Percentiles rank a stretch among this genome's conserved stretches.
Conservation (phyloP, 306 rosid species). For the Acacia acuminata region DNA sequence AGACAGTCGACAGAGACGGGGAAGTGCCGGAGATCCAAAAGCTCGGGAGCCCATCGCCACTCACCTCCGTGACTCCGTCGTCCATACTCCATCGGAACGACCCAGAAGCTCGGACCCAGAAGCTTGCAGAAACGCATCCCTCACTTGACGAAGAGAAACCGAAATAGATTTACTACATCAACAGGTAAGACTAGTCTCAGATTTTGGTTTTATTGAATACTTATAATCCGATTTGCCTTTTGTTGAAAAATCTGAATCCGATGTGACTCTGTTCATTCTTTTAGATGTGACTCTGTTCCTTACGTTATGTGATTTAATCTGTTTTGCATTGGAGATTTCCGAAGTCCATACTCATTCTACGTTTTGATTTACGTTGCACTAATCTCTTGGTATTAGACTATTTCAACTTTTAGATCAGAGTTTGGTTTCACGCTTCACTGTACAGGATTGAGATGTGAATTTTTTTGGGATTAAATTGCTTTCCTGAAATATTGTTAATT, state of each 20-base stretch:
- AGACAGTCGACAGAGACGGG: too few relatives aligned
- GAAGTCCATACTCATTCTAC: slow-evolving; percentile 7
- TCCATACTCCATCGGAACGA: too few relatives aligned
- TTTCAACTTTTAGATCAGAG: slow-evolving; percentile 32
- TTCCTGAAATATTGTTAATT: too few relatives aligned
- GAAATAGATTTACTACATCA: background rate
- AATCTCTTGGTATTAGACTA: background rate
- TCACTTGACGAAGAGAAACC: background rate
- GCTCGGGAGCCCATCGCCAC: too few relatives aligned
- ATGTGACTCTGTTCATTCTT: background rate
- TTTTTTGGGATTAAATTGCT: background rate
- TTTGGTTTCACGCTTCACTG: background rate
- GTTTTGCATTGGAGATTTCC: background rate
- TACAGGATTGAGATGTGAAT: background rate
- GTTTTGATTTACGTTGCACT: slow-evolving; percentile 1
- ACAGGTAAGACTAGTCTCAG: slow-evolving; percentile 13
- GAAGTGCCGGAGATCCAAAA: too few relatives aligned
- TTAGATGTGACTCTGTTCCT: background rate
- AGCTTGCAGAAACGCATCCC: background rate
- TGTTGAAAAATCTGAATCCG: background rate
- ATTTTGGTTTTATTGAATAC: background rate
- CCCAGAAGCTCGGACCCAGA: too few relatives aligned
- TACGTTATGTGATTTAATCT: background rate
- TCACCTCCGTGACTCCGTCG: too few relatives aligned
- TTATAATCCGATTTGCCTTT: background rate